Evolutionary conservation across 2,329 filamentous ascomycete species (phyloP), one percentile per base, ranked within the genome.

Genomic region (Dactylellina drechsleri): DNA sequence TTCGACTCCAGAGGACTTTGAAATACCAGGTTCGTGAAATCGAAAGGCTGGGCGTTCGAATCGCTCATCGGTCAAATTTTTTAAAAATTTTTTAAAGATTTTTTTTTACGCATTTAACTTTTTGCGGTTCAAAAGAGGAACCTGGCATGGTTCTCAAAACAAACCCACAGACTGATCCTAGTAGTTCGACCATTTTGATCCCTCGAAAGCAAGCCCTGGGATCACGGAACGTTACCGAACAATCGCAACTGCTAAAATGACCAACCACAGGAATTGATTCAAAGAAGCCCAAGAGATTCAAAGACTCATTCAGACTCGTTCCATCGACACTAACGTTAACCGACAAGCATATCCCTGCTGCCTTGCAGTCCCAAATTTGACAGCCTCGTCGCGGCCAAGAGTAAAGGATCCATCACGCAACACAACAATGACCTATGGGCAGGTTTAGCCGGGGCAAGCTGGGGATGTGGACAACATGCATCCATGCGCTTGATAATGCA

Each of bases 1-100:
- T 78, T 77, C 76, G 77, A 78, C 76, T 78, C 77, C 77, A 78
- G 77, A 77, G 53, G 31, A 26, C 53, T 71, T 57, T 60, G 53
- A 70, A 60, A 65, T n/a, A 70, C 13, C 57, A 70, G 59, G 57
- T 59, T 75, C 59, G 71, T 71, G 72, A 62, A 64, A 76, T 78
- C 77, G 76, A 77, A 78, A 78, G 77, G 77, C 76, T 78, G 77
- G 76, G 77, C 77, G 77, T 78, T 78, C 77, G 71, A 78, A 78
- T 78, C 77, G 77, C 77, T 77, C 77, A 76, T 76, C 66, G 77
- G 77, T 78, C 77, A 78, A 49, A 62, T 47, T 50, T 66, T 65
- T 66, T 60, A 16, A 4, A 20, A 40, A 20, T 31, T 61, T 49
- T 54, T n/a, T n/a, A n/a, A n/a, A n/a, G n/a, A n/a, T 47, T 18